A percentile compares a stretch with the other conserved stretches of the same genome.
Evolutionary conservation across 495 filamentous ascomycete species (phyloP).

Genomic region (Penicillium argentinense): DNA sequence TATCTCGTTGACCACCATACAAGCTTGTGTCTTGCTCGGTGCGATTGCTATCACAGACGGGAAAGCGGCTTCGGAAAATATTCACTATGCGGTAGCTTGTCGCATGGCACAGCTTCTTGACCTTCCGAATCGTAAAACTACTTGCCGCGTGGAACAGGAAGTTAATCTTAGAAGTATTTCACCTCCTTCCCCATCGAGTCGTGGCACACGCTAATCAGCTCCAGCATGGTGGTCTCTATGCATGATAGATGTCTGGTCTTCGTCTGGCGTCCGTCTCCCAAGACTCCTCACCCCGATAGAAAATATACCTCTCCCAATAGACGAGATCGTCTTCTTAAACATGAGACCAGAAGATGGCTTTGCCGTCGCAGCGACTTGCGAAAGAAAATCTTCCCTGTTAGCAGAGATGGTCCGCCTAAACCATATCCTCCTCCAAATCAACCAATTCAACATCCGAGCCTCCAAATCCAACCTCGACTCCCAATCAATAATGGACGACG

Average conservation of each 20-base stretch:
- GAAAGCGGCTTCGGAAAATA: slow-evolving; percentile 15
- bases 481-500: slow-evolving; percentile 6
- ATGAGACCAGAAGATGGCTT: slow-evolving; percentile 5
- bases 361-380: too few species aligned
- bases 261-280: slow-evolving; percentile 35
- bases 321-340: slow-evolving; percentile 25
- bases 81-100: slow-evolving; percentile 23
- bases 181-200: not conserved
- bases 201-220: not conserved
- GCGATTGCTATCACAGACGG: slow-evolving; percentile 24
- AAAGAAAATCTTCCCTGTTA: slow-evolving; percentile 19
- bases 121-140: slow-evolving; percentile 13
- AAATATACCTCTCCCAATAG: slow-evolving; percentile 26
- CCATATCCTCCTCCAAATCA: slow-evolving; percentile 31
- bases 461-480: slow-evolving; percentile 14
- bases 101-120: slow-evolving; percentile 23
- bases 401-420: slow-evolving; percentile 38
- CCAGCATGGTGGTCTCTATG: slow-evolving; percentile 42
- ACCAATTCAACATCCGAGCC: slow-evolving; percentile 31
- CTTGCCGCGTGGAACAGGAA: slow-evolving; percentile 14
- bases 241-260: slow-evolving; percentile 47
- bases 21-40: slow-evolving; percentile 38
- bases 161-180: slow-evolving; percentile 28
- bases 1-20: slow-evolving; percentile 34
- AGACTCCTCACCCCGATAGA: slow-evolving; percentile 22